Percentiles rank a stretch among this genome's conserved stretches.
Conservation (phyloP, 345 rosid genomes). For the Linum tenue region DNA sequence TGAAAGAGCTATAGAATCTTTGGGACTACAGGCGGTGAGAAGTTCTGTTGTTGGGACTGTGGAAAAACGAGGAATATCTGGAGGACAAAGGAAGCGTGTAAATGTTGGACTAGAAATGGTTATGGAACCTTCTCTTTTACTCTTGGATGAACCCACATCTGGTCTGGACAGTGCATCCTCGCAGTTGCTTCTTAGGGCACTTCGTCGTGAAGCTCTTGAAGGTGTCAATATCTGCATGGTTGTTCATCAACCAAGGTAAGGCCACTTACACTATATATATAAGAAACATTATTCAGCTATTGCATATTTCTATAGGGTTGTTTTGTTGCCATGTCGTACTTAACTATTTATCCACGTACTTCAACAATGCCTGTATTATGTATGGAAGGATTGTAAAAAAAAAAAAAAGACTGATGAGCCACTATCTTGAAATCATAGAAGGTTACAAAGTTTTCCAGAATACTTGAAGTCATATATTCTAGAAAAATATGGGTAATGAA, state of each 20-base stretch:
- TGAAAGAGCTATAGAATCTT: slow-evolving; percentile 80
- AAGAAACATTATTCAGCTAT: background rate
- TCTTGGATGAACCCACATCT: slow-evolving; percentile 94
- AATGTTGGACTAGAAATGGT: slow-evolving; percentile 96
- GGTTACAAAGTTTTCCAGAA: too few relatives aligned
- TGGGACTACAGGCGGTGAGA: slow-evolving; percentile 78
- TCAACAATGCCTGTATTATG: too few relatives aligned
- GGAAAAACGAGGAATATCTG: slow-evolving; percentile 91
- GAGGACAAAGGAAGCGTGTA: slow-evolving; percentile 93
- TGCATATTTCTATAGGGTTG: too few relatives aligned
- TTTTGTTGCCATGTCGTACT: too few relatives aligned
- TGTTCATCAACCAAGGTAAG: slow-evolving; percentile 92
- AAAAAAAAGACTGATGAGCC: too few relatives aligned
- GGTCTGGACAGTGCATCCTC: slow-evolving; percentile 99
- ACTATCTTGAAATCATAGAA: too few relatives aligned
- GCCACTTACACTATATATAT: background rate
- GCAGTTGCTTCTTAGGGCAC: slow-evolving; percentile 77
- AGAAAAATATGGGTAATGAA: background rate
- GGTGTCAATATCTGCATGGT: slow-evolving; percentile 93
- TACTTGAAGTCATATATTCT: too few relatives aligned
- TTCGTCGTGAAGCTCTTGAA: slow-evolving; percentile 82
- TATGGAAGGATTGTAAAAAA: too few relatives aligned
- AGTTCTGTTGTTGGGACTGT: slow-evolving; percentile 87
- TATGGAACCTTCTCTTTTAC: slow-evolving; percentile 91
- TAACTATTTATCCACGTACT: too few relatives aligned